phyloP scores from a whole-genome alignment of 495 filamentous ascomycete species.

The Paragyromitra xinjiangensis region DNA sequence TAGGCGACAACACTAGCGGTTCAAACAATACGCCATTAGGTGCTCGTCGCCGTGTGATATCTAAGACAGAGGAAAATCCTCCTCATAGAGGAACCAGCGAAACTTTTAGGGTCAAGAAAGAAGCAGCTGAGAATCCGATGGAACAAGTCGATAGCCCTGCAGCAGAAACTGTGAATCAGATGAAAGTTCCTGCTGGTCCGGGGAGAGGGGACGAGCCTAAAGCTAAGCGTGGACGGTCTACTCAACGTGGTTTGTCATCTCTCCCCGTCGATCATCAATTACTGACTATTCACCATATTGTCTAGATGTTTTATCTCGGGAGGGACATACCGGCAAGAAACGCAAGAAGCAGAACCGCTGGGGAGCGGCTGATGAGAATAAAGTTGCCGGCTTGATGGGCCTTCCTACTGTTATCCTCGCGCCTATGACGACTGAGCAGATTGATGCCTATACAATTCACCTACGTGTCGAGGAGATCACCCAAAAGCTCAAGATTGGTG shows the following conservation, averaged over 20 bases:
- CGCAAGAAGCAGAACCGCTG: slow-evolving; percentile 99
- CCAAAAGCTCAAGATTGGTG: slow-evolving; percentile 97
- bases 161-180: not conserved
- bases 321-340: slow-evolving; percentile 37
- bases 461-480: slow-evolving; percentile 98
- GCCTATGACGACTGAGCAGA: slow-evolving; percentile 96
- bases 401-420: slow-evolving; percentile 94
- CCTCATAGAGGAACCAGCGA: not conserved
- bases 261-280: not conserved
- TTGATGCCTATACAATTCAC: slow-evolving; percentile 94
- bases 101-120: not conserved
- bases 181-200: not conserved
- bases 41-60: slow-evolving; percentile 4
- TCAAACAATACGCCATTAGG: slow-evolving; percentile 22
- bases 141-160: not conserved
- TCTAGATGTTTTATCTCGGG: slow-evolving; percentile 8
- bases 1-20: slow-evolving; percentile 9
- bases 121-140: not conserved
- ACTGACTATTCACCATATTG: not conserved
- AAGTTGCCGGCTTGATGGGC: slow-evolving; percentile 96
- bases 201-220: not conserved
- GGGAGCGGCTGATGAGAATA: slow-evolving; percentile 96
- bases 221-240: slow-evolving; percentile 33
- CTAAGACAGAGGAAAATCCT: not conserved
- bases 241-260: slow-evolving; percentile 23